These are phyloP conservation scores for Sporothrix luriei DNA, from an alignment of 2,329 filamentous ascomycete species.

Conservation along the genomic window DNA sequence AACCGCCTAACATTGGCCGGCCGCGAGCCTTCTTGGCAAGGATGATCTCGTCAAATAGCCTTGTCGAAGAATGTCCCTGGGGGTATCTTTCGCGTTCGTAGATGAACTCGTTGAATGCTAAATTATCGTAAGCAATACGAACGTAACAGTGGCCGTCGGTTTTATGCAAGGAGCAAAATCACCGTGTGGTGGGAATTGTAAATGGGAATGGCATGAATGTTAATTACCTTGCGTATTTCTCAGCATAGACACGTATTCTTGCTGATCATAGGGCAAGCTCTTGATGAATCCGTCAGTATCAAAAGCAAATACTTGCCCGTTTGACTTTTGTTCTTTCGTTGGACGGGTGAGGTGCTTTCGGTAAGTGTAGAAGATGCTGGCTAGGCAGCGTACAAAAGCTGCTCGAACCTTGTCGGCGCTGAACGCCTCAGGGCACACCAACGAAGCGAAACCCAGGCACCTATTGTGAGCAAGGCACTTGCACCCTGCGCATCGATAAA, in stretches of 20 bases:
- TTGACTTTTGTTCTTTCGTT: slow-evolving; percentile 61
- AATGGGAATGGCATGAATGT: neutral
- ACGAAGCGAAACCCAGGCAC: slow-evolving; percentile 63
- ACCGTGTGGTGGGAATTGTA: slow-evolving; percentile 6
- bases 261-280: slow-evolving; percentile 66
- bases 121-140: slow-evolving; percentile 18
- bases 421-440: slow-evolving; percentile 67
- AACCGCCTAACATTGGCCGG: slow-evolving; percentile 64
- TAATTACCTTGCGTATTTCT: slow-evolving; percentile 65
- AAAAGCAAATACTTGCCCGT: slow-evolving; percentile 64
- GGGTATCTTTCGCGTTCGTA: slow-evolving; percentile 73
- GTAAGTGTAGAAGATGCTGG: slow-evolving; percentile 68
- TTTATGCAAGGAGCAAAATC: neutral
- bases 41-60: slow-evolving; percentile 82
- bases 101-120: slow-evolving; percentile 80
- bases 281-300: slow-evolving; percentile 67
- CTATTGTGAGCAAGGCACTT: slow-evolving; percentile 59
- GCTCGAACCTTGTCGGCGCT: slow-evolving; percentile 63
- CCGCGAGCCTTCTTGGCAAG: slow-evolving; percentile 73
- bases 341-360: slow-evolving; percentile 64
- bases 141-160: neutral
- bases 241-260: slow-evolving; percentile 66
- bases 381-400: slow-evolving; percentile 65
- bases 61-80: slow-evolving; percentile 65
- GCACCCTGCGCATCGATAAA: slow-evolving; percentile 74